These are phyloP conservation scores for Polytolypa hystricis DNA, from an alignment of 2,329 filamentous ascomycete genomes.

Conservation along the genomic window DNA sequence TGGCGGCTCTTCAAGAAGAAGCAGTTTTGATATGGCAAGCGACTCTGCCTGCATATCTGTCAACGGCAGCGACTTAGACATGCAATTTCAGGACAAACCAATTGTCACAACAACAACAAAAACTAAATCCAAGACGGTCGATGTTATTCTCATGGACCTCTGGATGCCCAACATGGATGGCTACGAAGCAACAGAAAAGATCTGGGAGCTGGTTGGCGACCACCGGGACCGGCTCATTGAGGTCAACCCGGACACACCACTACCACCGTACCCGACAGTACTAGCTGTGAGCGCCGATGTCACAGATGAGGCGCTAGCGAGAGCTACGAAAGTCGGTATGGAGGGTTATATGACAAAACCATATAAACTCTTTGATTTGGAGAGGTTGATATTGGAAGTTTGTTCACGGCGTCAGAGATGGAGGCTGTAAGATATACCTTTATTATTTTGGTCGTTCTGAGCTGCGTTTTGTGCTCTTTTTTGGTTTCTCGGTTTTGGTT, in stretches of 20 bases:
- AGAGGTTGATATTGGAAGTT: slow-evolving; percentile 46
- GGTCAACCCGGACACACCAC: slow-evolving; percentile 15
- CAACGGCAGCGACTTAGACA: slow-evolving; percentile 1
- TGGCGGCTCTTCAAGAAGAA: background rate
- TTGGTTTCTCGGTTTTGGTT: too few relatives aligned
- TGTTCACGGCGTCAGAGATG: slow-evolving; percentile 18
- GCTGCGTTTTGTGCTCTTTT: too few relatives aligned
- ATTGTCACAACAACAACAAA: slow-evolving; percentile 12
- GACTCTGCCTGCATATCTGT: slow-evolving; percentile 1
- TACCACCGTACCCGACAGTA: slow-evolving; percentile 36
- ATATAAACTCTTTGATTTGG: slow-evolving; percentile 52
- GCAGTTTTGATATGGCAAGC: slow-evolving; percentile 12
- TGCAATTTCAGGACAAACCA: background rate
- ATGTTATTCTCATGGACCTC: slow-evolving; percentile 61
- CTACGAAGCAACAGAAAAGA: slow-evolving; percentile 55
- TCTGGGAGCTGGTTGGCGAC: slow-evolving; percentile 43
- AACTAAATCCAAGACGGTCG: slow-evolving; percentile 36
- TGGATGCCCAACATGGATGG: slow-evolving; percentile 69
- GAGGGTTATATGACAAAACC: slow-evolving; percentile 60
- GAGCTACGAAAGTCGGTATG: slow-evolving; percentile 53
- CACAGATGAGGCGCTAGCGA: slow-evolving; percentile 50
- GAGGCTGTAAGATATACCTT: too few relatives aligned
- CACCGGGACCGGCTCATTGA: slow-evolving; percentile 17
- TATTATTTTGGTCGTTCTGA: too few relatives aligned
- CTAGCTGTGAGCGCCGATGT: slow-evolving; percentile 58